Evolutionary conservation across 805 yeast species (phyloP), one percentile per base, ranked within the genome.

Genomic region (Scheffersomyces spartinae): DNA sequence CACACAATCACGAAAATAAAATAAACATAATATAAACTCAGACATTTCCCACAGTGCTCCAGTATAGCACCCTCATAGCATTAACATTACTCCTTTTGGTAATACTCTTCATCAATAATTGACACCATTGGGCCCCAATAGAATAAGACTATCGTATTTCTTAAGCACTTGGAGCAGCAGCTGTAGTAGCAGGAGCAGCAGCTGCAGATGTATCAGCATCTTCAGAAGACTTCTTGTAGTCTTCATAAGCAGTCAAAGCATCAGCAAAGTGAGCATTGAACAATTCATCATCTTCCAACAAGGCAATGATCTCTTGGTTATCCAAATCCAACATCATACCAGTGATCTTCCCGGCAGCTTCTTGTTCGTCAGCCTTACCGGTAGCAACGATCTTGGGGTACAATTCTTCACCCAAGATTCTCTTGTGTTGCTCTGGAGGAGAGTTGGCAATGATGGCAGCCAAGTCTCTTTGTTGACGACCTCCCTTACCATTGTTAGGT

Each of bases 261-360:
- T 88, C 97, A 46, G 78, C 79, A 52, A 88, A 84, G 58, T 85
- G 94, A 56, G 75, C 74, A 65, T 77, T 76, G 68, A 91, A 82
- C 43, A 79, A 71, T 45, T 74, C 85, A 39, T 84, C 95, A 55
- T 86, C 91, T 51, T 83, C 93, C 56, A 84, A 73, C 55, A 88
- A 69, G 35, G 80, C 79, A 49, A 86, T 63, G 45, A 91, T 81
- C 64, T 88, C 95, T 48, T 74, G 74, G 61, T 81, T 82, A 52
- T 85, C 93, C 74, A 88, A 75, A 54, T 86, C 95, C 52, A 91
- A 73, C 68, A 91, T 74, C 97, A 91, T 91, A 68, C 97, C 96
- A 40, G 98, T 91, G 55, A 91, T 83, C 69, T 86, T 88, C 65
- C 95, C 95, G 42, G 96, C 96, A 49, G 94, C 84, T 62, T 85